Evolutionary conservation across 768 basidiomycete species (phyloP).

Genomic region (Russula earlei): DNA sequence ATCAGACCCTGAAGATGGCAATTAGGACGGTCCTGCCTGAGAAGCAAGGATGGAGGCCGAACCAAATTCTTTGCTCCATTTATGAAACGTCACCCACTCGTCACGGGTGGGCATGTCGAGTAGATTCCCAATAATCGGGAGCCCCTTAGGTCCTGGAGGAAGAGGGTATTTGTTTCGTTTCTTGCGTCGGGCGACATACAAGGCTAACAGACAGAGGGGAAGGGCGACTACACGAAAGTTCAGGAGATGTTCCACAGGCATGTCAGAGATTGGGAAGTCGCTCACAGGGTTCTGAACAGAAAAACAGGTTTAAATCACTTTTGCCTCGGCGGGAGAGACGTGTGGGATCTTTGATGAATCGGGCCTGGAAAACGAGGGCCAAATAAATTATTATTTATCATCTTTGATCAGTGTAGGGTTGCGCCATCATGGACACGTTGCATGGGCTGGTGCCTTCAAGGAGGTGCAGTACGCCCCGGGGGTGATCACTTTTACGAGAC

Average conservation of each 20-base stretch:
- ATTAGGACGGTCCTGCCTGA: background rate
- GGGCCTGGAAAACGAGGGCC: background rate
- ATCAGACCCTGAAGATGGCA: conserved; percentile 3
- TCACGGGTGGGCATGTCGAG: conserved; percentile 14
- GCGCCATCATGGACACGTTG: too few relatives aligned
- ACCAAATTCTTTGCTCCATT: conserved; percentile 16
- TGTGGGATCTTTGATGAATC: background rate
- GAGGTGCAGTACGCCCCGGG: too few relatives aligned
- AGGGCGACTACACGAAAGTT: background rate
- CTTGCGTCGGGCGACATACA: background rate
- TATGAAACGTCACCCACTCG: conserved; percentile 16
- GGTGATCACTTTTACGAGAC: too few relatives aligned
- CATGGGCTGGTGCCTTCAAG: too few relatives aligned
- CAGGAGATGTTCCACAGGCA: background rate
- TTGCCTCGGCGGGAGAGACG: too few relatives aligned
- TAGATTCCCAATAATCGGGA: conserved; percentile 20
- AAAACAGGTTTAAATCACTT: too few relatives aligned
- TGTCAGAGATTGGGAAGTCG: background rate
- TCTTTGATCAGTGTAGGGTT: too few relatives aligned
- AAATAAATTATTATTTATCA: too few relatives aligned
- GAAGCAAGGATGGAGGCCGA: conserved; percentile 2
- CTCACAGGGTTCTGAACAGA: background rate
- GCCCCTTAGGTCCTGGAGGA: conserved; percentile 48
- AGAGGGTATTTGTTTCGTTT: background rate
- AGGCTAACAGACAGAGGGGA: background rate